A percentile compares a stretch with the other conserved stretches of the same genome.
These are phyloP conservation scores for Pyrus bretschneideri DNA, from an alignment of 306 rosid genomes.

Conservation along the genomic window DNA sequence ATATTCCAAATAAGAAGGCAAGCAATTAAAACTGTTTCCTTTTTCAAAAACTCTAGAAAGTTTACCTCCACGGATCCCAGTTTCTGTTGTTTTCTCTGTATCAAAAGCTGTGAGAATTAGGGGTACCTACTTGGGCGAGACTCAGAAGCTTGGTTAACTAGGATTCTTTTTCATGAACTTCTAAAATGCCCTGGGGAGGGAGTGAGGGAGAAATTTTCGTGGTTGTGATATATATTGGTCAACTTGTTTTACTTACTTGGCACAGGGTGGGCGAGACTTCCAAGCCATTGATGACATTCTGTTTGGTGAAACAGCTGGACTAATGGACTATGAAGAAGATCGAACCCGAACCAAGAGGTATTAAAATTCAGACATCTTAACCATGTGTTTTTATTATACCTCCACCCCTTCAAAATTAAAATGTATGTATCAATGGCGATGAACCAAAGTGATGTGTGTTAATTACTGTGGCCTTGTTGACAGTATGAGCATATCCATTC, in stretches of 20 bases:
- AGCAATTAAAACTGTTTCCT: neutral
- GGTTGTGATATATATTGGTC: neutral
- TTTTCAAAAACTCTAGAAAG: neutral
- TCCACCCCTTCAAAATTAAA: neutral
- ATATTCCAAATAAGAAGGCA: neutral
- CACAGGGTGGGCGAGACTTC: slow-evolving; percentile 5
- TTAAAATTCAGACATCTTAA: neutral
- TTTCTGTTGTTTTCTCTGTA: neutral
- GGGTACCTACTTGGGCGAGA: neutral
- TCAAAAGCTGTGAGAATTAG: neutral
- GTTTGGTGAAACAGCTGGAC: slow-evolving; percentile 5
- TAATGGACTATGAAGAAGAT: slow-evolving; percentile 20
- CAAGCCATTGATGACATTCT: slow-evolving; percentile 7
- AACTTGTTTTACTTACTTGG: neutral
- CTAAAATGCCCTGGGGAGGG: neutral
- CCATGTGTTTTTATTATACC: neutral
- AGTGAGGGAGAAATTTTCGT: neutral
- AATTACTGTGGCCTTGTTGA: neutral
- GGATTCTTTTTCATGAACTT: neutral
- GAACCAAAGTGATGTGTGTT: neutral
- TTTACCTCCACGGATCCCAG: too few relatives aligned
- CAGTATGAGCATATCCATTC: neutral
- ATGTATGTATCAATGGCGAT: neutral
- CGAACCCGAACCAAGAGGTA: slow-evolving; percentile 12
- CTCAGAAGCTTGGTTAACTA: neutral